Evolutionary conservation across 2,329 filamentous ascomycete species (phyloP).

Genomic region (Phialocephala subalpina): DNA sequence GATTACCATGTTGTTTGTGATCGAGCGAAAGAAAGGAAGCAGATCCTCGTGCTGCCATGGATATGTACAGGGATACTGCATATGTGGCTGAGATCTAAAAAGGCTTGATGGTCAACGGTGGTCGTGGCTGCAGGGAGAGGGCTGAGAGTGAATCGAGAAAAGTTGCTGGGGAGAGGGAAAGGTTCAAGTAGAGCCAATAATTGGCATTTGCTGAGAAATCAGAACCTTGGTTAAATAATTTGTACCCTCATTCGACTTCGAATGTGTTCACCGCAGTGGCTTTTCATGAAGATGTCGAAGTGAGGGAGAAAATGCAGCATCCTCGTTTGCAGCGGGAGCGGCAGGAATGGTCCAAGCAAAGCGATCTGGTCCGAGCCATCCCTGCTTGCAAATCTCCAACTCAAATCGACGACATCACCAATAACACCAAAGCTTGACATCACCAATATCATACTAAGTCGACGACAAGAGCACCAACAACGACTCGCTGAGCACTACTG

Average conservation of each 20-base stretch:
- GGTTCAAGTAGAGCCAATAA: not conserved
- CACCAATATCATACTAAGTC: not conserved
- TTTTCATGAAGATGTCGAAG: not conserved
- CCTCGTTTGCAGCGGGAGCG: not conserved
- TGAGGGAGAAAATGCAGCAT: not conserved
- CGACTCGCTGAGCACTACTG: not conserved
- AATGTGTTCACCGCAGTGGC: not conserved
- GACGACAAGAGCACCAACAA: not conserved
- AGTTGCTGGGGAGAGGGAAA: not conserved
- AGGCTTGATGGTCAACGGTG: constrained; percentile 17
- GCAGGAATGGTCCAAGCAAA: too few species aligned
- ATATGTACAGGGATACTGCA: constrained; percentile 13
- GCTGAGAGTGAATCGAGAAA: not conserved
- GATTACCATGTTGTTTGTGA: constrained; percentile 16
- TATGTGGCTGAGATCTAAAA: constrained; percentile 20
- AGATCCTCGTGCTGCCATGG: not conserved
- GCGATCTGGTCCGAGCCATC: not conserved
- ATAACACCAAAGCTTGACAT: not conserved
- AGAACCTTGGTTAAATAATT: not conserved
- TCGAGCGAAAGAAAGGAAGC: not conserved
- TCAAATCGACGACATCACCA: not conserved
- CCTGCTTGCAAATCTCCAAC: not conserved
- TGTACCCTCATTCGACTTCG: not conserved
- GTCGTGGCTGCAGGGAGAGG: constrained; percentile 12
- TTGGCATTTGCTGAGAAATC: not conserved